Base-by-base conservation (phyloP, 495 filamentous ascomycete genomes). In the Lineolata rhizophorae region DNA sequence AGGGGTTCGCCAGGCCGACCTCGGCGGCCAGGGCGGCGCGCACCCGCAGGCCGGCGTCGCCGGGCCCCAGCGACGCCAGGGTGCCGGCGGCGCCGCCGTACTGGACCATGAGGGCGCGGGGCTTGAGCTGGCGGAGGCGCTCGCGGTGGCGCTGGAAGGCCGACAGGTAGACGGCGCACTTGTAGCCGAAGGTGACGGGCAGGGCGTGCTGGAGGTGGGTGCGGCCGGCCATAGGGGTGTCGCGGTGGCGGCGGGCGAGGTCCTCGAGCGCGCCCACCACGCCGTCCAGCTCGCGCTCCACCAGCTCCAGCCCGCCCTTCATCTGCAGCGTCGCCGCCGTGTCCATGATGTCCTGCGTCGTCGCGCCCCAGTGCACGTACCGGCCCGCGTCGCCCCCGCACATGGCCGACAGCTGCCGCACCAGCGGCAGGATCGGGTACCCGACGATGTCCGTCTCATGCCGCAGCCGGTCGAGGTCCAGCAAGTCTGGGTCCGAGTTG, bases 301-400 rank as follows among this genome's bases (percentile, higher is more conserved):
- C 48, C n/a, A 62, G 47, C 3, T 44, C 48, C 11, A 65, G 43
- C 0, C 59, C 60, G 9, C 46, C 37, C 39, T 54, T 53, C 44
- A 65, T 61, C 37, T 65, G 61, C 13, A 65, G 41, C 5, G 64
- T 47, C 14, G 48, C 53, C 1, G 58, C 60, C 4, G 54, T 48
- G 34, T 65, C 61, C 56, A 61, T 62, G 27, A 65, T 62, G 39
- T 65, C 60, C 35, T 65, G 61, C n/a, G 61, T 65, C 9, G 61
- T 64, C 2, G 61, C 61, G 30, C 61, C 61, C 61, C 61, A 65
- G 43, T 65, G 61, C 6, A 64, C 53, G 36, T 62, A 65, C 39
- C 55, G 57, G 15, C 53, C 59, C 1, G 49, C 48, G 9, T 54
- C 49, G 20, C 52, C 52, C n/a, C n/a, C n/a, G 30, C 50, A 54